Evolutionary conservation across 1,139 yeast genomes (phyloP), one percentile per base, ranked within the genome.

Genomic region (Saccharomyces hybrid): DNA sequence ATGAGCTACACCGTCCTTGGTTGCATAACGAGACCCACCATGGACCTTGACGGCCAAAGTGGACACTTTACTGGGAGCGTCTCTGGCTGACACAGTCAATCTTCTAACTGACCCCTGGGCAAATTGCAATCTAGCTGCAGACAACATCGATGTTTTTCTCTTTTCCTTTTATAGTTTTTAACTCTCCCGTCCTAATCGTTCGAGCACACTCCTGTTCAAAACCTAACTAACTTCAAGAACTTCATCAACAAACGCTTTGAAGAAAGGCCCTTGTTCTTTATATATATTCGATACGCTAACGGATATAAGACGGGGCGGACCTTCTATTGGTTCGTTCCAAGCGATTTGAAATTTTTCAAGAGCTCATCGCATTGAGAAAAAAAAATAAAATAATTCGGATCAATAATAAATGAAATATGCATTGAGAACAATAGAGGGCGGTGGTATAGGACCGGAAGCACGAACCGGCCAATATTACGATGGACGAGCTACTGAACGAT

Each of bases 1-100:
- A 73, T 93, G 98, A 52, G 98, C 79, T 61, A 86, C 75, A 73
- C 99, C 99, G 59, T 90, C 84, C 71, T 84, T 82, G 52, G 81
- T 73, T 56, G 84, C 79, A 65, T 82, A 79, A 71, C 95, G 87
- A 58, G 97, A 81, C 63, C 99, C 99, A 61, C 91, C 96, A 70
- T 84, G 83, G 61, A 88, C 81, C 61, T 87, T 88, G 59, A 93
- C 88, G 51, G 93, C 77, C 65, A 95, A 78, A 62, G 88, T 78
- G 60, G 91, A 82, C 57, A 89, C 84, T 58, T 79, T 77, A 51
- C 80, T 75, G 49, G 74, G 69, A 54, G 73, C 73, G 56, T 78
- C 83, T 50, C 70, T 66, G 53, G 82, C 74, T 47, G 77, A 67
- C 57, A 80, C 72, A 58, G 72, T 72, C 55, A 66, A 70, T 51